A percentile compares a stretch with the other conserved stretches of the same genome.
Conservation (phyloP, 257 asterid genomes). For the Plantago ovata region DNA sequence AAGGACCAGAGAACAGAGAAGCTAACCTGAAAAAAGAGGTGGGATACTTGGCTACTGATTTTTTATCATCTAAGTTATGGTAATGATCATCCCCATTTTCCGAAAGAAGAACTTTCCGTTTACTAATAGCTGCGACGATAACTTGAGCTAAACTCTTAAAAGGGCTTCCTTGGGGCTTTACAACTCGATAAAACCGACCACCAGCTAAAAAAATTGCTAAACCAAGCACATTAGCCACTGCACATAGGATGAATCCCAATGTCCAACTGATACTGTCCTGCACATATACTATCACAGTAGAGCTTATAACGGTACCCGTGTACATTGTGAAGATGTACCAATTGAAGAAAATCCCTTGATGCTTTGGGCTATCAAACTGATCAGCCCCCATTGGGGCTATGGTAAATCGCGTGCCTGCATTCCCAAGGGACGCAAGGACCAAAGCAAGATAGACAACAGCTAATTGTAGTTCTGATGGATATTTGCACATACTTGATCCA, state of each 20-base stretch:
- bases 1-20: background rate
- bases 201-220: slow-evolving; percentile 41
- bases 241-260: slow-evolving; percentile 44
- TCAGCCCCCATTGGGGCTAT: slow-evolving; percentile 72
- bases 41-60: slow-evolving; percentile 20
- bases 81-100: slow-evolving; percentile 39
- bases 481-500: slow-evolving; percentile 32
- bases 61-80: slow-evolving; percentile 23
- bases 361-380: slow-evolving; percentile 41
- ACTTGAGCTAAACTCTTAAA: slow-evolving; percentile 51
- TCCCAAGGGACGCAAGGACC: slow-evolving; percentile 48
- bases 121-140: slow-evolving; percentile 40
- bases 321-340: slow-evolving; percentile 64
- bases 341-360: slow-evolving; percentile 48
- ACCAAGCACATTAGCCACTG: slow-evolving; percentile 44
- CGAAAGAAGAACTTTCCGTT: slow-evolving; percentile 35
- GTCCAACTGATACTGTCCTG: slow-evolving; percentile 61
- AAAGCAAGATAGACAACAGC: slow-evolving; percentile 44
- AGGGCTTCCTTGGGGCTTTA: slow-evolving; percentile 56
- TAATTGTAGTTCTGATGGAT: slow-evolving; percentile 45
- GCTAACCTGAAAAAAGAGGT: slow-evolving; percentile 30
- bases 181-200: slow-evolving; percentile 31
- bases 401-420: slow-evolving; percentile 60
- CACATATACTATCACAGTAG: slow-evolving; percentile 51
- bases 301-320: slow-evolving; percentile 39